Percentiles rank a stretch among this genome's conserved stretches.
These are phyloP conservation scores for Coemansia sp. DNA, from an alignment of 192 early-diverging fungal genomes.

Conservation along the genomic window DNA sequence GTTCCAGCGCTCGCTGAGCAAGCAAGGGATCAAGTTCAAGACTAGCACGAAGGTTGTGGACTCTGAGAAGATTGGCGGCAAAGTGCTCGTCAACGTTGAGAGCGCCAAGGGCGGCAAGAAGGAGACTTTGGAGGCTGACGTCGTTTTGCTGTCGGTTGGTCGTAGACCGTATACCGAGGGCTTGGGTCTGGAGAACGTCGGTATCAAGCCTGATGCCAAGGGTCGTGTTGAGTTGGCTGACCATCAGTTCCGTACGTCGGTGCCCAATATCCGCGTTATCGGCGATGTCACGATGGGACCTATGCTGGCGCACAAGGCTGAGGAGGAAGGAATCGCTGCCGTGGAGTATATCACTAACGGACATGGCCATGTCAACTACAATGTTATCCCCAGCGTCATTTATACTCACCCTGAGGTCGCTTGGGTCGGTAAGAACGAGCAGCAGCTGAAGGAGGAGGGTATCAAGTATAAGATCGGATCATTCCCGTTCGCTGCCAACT, in stretches of 20 bases:
- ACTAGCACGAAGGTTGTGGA: slow-evolving; percentile 93
- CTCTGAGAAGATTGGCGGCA: slow-evolving; percentile 83
- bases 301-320: slow-evolving; percentile 99
- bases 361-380: slow-evolving; percentile 98
- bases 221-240: slow-evolving; percentile 88
- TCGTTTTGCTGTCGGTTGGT: slow-evolving; percentile 91
- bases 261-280: slow-evolving; percentile 89
- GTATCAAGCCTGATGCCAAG: slow-evolving; percentile 82
- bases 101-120: slow-evolving; percentile 77
- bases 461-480: slow-evolving; percentile 87
- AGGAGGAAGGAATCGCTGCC: slow-evolving; percentile 98
- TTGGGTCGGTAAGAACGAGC: slow-evolving; percentile 97
- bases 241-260: slow-evolving; percentile 75
- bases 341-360: slow-evolving; percentile 91
- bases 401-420: slow-evolving; percentile 99
- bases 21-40: slow-evolving; percentile 99
- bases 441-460: slow-evolving; percentile 85
- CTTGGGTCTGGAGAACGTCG: slow-evolving; percentile 89
- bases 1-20: slow-evolving; percentile 89
- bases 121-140: slow-evolving; percentile 89
- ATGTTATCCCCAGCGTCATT: slow-evolving; percentile 96
- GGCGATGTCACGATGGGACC: slow-evolving; percentile 96
- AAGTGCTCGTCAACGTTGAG: slow-evolving; percentile 90
- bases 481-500: slow-evolving; percentile 97
- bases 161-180: slow-evolving; percentile 93